Percentiles rank a stretch among this genome's conserved stretches.
Conservation (phyloP, 495 filamentous ascomycete species). For the Glarea lozoyensis region DNA sequence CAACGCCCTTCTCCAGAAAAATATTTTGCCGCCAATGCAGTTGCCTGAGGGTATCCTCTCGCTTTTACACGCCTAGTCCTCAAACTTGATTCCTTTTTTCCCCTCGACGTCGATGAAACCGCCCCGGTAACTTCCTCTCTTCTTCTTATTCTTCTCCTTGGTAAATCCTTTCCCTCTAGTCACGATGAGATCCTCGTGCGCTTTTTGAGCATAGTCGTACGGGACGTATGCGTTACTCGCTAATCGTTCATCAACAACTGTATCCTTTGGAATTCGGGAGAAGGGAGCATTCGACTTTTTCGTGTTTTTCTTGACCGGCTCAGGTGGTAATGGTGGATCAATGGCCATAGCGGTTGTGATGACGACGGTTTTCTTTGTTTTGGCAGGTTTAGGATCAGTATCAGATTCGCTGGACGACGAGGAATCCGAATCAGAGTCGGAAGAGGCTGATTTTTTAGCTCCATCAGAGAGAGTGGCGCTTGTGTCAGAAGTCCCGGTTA, state of each 20-base stretch:
- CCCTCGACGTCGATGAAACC: constrained; percentile 69
- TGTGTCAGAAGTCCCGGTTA: constrained; percentile 14
- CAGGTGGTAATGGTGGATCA: constrained; percentile 38
- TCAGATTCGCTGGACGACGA: constrained; percentile 22
- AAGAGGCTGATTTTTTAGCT: constrained; percentile 13
- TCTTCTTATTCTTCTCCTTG: constrained; percentile 99
- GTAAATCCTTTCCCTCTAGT: constrained; percentile 97
- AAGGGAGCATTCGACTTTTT: constrained; percentile 54
- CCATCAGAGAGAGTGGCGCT: constrained; percentile 22
- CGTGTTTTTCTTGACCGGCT: constrained; percentile 28
- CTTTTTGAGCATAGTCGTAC: constrained; percentile 83
- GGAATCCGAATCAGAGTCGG: constrained; percentile 9
- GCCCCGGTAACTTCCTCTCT: constrained; percentile 78
- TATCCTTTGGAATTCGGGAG: constrained; percentile 51
- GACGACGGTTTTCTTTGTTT: constrained; percentile 20
- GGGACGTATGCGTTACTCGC: constrained; percentile 66
- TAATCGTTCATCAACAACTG: constrained; percentile 48
- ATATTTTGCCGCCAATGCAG: background rate
- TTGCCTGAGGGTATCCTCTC: background rate
- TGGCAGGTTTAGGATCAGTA: constrained; percentile 25
- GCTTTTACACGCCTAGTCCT: constrained; percentile 44
- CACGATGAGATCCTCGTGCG: constrained; percentile 76
- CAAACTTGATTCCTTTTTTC: constrained; percentile 78
- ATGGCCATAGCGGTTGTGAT: constrained; percentile 15
- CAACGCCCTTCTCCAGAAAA: background rate